A percentile compares a stretch with the other conserved stretches of the same genome.
These are phyloP conservation scores for Phaeosphaeriaceae sp. DNA, from an alignment of 2,329 filamentous ascomycete genomes.

Conservation along the genomic window DNA sequence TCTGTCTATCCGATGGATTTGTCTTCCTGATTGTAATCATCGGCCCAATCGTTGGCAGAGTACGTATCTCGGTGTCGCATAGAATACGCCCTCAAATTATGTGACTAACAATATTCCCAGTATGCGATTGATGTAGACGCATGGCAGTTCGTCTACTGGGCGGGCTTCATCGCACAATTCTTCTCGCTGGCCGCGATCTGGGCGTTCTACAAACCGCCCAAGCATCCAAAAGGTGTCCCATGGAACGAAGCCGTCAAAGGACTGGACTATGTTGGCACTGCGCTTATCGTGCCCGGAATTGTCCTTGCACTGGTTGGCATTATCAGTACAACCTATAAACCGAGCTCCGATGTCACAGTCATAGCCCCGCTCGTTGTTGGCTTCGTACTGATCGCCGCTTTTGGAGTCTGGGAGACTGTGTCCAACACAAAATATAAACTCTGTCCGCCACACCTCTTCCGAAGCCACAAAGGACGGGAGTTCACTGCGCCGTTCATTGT, in stretches of 20 bases:
- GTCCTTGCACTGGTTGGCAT: slow-evolving; percentile 41
- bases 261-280: slow-evolving; percentile 40
- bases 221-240: slow-evolving; percentile 37
- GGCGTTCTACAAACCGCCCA: slow-evolving; percentile 32
- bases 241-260: slow-evolving; percentile 31
- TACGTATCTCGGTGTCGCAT: not conserved
- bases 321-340: slow-evolving; percentile 40
- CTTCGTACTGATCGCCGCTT: slow-evolving; percentile 39
- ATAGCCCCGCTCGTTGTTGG: slow-evolving; percentile 43
- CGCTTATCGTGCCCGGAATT: slow-evolving; percentile 38
- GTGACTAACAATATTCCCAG: slow-evolving; percentile 5
- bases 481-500: slow-evolving; percentile 58
- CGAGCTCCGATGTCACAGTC: slow-evolving; percentile 33
- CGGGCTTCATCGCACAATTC: slow-evolving; percentile 30
- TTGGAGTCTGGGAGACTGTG: slow-evolving; percentile 47
- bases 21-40: slow-evolving; percentile 58
- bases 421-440: slow-evolving; percentile 38
- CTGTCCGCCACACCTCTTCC: slow-evolving; percentile 54
- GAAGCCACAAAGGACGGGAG: slow-evolving; percentile 54
- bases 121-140: slow-evolving; percentile 30
- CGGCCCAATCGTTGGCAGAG: slow-evolving; percentile 56
- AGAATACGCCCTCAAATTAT: not conserved
- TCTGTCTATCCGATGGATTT: slow-evolving; percentile 43
- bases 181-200: slow-evolving; percentile 27
- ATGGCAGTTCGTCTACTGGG: slow-evolving; percentile 36